A percentile compares a stretch with the other conserved stretches of the same genome.
Evolutionary conservation across 371 early-diverging fungal species (phyloP).

Genomic region (Smittium culicis): DNA sequence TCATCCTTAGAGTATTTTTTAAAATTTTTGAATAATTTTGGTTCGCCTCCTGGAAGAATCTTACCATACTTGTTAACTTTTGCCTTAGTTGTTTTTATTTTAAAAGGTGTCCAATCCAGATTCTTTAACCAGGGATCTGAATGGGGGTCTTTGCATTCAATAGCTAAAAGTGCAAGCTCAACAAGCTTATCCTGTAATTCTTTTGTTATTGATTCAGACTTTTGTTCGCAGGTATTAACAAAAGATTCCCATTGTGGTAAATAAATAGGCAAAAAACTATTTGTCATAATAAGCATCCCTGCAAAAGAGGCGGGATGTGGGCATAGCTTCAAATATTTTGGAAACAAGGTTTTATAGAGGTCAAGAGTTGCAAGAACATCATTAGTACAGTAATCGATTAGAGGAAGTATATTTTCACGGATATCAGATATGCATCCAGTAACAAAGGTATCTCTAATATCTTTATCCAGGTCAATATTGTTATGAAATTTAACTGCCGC

Average conservation of each 20-base stretch:
- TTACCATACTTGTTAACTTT: slow-evolving; percentile 24
- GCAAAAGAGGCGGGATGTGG: slow-evolving; percentile 90
- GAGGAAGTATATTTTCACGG: slow-evolving; percentile 38
- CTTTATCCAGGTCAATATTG: slow-evolving; percentile 55
- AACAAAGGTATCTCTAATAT: slow-evolving; percentile 50
- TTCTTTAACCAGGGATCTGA: slow-evolving; percentile 73
- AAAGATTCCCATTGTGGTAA: slow-evolving; percentile 58
- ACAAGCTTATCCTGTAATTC: slow-evolving; percentile 43
- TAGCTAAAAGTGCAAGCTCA: slow-evolving; percentile 53
- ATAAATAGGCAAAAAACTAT: slow-evolving; percentile 65
- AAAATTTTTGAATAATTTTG: slow-evolving; percentile 23
- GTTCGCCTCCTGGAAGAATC: slow-evolving; percentile 31
- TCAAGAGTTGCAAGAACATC: slow-evolving; percentile 71
- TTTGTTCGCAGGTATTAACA: slow-evolving; percentile 38
- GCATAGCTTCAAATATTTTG: slow-evolving; percentile 59
- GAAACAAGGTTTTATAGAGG: slow-evolving; percentile 54
- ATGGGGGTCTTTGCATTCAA: slow-evolving; percentile 27
- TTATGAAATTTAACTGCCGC: slow-evolving; percentile 72
- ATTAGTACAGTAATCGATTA: slow-evolving; percentile 76
- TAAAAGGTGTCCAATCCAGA: slow-evolving; percentile 63
- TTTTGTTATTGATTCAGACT: slow-evolving; percentile 39
- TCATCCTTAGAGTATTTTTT: neutral
- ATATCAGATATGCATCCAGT: slow-evolving; percentile 42
- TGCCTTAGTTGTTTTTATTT: slow-evolving; percentile 31
- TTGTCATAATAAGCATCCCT: slow-evolving; percentile 81